phyloP scores from a whole-genome alignment of 768 basidiomycete genomes.

The Xerocomellus intermedius region DNA sequence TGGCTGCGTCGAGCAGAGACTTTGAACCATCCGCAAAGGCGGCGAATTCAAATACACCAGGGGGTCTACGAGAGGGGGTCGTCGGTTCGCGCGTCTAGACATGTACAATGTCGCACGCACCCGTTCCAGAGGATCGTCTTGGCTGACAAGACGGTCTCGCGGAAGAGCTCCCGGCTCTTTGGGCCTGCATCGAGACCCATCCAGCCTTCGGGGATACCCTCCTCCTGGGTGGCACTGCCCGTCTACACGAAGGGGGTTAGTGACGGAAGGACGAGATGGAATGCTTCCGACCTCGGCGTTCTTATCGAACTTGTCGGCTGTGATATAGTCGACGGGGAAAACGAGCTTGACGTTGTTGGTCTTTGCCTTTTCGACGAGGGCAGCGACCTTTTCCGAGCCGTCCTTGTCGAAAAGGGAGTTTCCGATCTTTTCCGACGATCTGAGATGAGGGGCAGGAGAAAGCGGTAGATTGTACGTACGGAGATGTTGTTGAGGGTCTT shows the following conservation, averaged over 20 bases:
- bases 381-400: conserved; percentile 82
- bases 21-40: conserved; percentile 86
- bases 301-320: conserved; percentile 93
- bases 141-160: conserved; percentile 73
- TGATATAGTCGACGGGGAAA: conserved; percentile 94
- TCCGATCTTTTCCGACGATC: conserved; percentile 59
- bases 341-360: conserved; percentile 90
- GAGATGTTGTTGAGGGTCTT: conserved; percentile 81
- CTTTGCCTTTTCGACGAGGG: conserved; percentile 88
- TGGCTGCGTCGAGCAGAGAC: conserved; percentile 77
- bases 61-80: conserved; percentile 57
- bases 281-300: conserved; percentile 64
- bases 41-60: conserved; percentile 97
- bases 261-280: not conserved
- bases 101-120: conserved; percentile 39
- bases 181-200: conserved; percentile 94
- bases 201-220: conserved; percentile 91
- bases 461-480: conserved; percentile 39
- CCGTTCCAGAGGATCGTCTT: conserved; percentile 99
- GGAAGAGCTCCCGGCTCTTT: conserved; percentile 79
- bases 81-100: not conserved
- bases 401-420: conserved; percentile 90
- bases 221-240: conserved; percentile 69
- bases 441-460: not conserved
- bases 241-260: conserved; percentile 43